Conservation (phyloP, 2,329 filamentous ascomycete genomes). For the Malbranchea zuffiana region DNA sequence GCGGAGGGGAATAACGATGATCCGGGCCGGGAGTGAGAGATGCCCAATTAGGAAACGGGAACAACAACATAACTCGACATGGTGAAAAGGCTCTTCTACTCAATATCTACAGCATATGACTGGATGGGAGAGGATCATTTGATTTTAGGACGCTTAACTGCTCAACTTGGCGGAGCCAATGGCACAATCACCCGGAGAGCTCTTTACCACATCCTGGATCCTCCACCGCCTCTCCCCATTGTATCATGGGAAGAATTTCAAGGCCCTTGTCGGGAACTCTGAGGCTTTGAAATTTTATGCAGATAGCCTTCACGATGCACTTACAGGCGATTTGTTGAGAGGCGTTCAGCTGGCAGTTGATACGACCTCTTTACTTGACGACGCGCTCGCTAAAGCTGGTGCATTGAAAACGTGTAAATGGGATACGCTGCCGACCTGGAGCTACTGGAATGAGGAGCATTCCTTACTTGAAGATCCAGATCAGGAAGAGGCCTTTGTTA, state of each 20-base stretch:
- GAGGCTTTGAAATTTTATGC: slow-evolving; percentile 37
- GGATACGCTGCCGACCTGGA: slow-evolving; percentile 27
- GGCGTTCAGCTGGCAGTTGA: slow-evolving; percentile 22
- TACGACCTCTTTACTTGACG: slow-evolving; percentile 21
- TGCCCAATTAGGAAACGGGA: no score
- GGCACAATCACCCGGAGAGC: slow-evolving; percentile 14
- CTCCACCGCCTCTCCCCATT: slow-evolving; percentile 45
- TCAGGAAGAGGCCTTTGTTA: slow-evolving; percentile 18
- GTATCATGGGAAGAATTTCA: slow-evolving; percentile 35
- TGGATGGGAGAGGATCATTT: no score
- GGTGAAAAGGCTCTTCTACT: no score
- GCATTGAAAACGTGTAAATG: slow-evolving; percentile 39
- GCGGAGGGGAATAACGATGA: no score
- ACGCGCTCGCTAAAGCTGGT: slow-evolving; percentile 36
- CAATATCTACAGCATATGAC: no score
- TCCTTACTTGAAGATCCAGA: slow-evolving; percentile 17
- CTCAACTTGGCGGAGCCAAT: no score
- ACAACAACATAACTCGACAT: no score
- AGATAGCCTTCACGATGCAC: slow-evolving; percentile 37
- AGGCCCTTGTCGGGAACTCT: slow-evolving; percentile 24
- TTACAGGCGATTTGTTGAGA: slow-evolving; percentile 40
- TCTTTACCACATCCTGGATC: slow-evolving; percentile 46
- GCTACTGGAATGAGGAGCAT: slow-evolving; percentile 21
- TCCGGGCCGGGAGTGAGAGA: no score
- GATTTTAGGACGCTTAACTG: no score